These are phyloP conservation scores for Gymnopus androsaceus DNA, from an alignment of 1,284 basidiomycete species.

Conservation along the genomic window DNA sequence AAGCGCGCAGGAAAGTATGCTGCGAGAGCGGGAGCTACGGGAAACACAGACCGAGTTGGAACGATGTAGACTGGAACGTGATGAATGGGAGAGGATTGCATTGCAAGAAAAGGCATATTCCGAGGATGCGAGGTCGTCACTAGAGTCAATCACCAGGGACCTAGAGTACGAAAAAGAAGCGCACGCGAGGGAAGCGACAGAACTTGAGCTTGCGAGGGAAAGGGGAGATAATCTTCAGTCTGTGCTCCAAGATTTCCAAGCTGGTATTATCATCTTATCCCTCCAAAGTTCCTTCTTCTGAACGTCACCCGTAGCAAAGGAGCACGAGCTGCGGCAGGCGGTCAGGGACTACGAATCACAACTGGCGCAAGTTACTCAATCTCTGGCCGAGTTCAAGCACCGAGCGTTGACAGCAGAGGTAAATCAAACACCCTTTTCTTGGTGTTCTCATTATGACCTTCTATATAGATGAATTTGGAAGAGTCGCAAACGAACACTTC, in stretches of 20 bases:
- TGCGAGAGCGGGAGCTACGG: conserved; percentile 79
- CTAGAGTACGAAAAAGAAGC: conserved; percentile 65
- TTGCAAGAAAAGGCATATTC: conserved; percentile 72
- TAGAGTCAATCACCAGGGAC: conserved; percentile 65
- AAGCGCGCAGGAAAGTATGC: conserved; percentile 67
- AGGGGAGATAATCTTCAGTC: conserved; percentile 85
- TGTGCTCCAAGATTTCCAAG: conserved; percentile 94
- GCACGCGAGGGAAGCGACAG: conserved; percentile 52
- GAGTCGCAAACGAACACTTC: conserved; percentile 70
- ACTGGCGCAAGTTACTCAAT: conserved; percentile 68
- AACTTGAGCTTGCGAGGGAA: conserved; percentile 72
- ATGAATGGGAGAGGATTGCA: conserved; percentile 85
- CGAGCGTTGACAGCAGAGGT: conserved; percentile 88
- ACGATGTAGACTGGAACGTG: conserved; percentile 78
- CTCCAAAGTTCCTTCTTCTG: conserved; percentile 10
- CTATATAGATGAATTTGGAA: conserved; percentile 63
- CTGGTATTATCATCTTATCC: conserved; percentile 55
- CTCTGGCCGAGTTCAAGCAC: conserved; percentile 83
- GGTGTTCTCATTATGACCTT: not conserved
- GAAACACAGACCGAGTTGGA: conserved; percentile 85
- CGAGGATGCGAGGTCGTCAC: conserved; percentile 65
- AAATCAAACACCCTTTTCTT: conserved; percentile 22
- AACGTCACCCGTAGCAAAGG: conserved; percentile 54
- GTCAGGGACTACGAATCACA: conserved; percentile 82
- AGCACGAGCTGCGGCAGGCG: conserved; percentile 76